These are phyloP conservation scores for Schoenoplectus triqueter DNA, from an alignment of 202 grass and related monocot genomes.

Conservation along the genomic window DNA sequence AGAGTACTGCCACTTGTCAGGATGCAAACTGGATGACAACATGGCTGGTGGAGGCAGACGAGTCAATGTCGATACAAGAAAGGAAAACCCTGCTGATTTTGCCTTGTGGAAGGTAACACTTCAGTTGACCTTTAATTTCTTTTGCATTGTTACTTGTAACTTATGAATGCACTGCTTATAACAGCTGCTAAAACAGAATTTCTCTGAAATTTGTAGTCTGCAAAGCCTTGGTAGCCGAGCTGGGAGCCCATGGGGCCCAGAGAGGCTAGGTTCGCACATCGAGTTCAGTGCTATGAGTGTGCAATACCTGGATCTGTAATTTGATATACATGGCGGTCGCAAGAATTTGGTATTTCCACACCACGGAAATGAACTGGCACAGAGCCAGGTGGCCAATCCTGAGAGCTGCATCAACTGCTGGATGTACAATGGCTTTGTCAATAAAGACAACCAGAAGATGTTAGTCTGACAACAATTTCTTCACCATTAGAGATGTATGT, in stretches of 20 bases:
- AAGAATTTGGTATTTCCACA: conserved; percentile 96
- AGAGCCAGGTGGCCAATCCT: conserved; percentile 72
- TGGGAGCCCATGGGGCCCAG: conserved; percentile 89
- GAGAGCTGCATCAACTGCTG: conserved; percentile 66
- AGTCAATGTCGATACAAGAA: conserved; percentile 78
- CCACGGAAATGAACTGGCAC: conserved; percentile 92
- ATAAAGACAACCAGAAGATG: conserved; percentile 94
- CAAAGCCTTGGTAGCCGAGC: conserved; percentile 83
- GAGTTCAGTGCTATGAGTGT: conserved; percentile 98
- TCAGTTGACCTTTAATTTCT: conserved; percentile 5
- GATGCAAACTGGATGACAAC: conserved; percentile 78
- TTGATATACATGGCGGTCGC: conserved; percentile 95
- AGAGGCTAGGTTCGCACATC: conserved; percentile 95
- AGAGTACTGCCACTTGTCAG: conserved; percentile 74
- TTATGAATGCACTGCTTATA: conserved; percentile 1
- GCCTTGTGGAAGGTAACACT: conserved; percentile 78
- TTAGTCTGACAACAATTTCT: conserved; percentile 91
- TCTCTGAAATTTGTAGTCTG: conserved; percentile 49
- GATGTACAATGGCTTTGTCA: conserved; percentile 81
- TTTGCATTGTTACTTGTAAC: not conserved
- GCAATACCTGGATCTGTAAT: conserved; percentile 71
- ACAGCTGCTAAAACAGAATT: not conserved
- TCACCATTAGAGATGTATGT: conserved; percentile 92
- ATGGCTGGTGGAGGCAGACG: conserved; percentile 64
- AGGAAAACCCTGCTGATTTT: conserved; percentile 69